Evolutionary conservation across 805 yeast species (phyloP), one percentile per base, ranked within the genome.

Genomic region (Zygosaccharomyces bailii): DNA sequence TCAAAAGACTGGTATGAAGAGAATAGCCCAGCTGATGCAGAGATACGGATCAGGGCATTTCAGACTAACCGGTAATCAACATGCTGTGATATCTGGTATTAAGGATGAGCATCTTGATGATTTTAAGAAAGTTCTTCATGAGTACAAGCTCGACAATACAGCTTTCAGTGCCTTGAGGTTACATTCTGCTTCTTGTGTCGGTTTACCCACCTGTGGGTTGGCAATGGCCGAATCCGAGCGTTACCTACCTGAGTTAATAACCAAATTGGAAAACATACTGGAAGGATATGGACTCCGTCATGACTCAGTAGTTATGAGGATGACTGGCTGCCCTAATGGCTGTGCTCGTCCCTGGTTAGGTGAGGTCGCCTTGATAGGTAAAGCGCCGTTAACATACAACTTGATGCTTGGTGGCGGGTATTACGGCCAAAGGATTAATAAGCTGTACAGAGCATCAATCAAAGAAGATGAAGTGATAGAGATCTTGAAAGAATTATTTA

Each of bases 171-270:
- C 85, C 3, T 73, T 91, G 60, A 80, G 98, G 66, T 75, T 88
- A 46, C 84, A 96, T 7, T 87, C 96, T 5, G 89, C 96, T 19
- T 95, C 98, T 0, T 91, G 98, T 78, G 98, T 91, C 47, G 97
- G 96, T 2, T 82, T 91, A 78, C 98, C 98, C 55, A 91, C 98
- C 1, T 91, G 98, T 79, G 98, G 98, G 55, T 78, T 91, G 61
- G 98, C 98, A 14, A 89, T 91, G 97, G 98, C 98, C 25, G 98
- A 91, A 71, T 84, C 95, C 44, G 98, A 91, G 72, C 82, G 98
- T 63, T 73, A 70, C 46, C 74, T 91, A 58, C 98, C 98, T 6
- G 82, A 75, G 39, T 75, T 91, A 57, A 78, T 91, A 54, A 67
- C 83, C 51, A 87, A 89, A 69, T 70, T 91, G 48, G 98, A 91